Conservation (phyloP, 2,329 filamentous ascomycete genomes). For the Colletotrichum spaethianum region DNA sequence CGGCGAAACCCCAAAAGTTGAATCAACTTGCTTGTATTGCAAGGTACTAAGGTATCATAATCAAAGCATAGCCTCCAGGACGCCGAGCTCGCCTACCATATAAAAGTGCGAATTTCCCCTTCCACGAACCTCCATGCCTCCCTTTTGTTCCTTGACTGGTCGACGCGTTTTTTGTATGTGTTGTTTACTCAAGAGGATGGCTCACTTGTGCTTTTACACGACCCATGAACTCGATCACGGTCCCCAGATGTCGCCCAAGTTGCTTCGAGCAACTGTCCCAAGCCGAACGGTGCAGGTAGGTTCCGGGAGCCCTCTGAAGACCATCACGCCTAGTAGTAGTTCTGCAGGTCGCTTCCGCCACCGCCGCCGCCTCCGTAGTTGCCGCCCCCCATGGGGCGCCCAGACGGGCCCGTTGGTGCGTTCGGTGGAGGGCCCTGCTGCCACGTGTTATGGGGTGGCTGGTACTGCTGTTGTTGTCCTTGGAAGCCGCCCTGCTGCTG, state of each 20-base stretch:
- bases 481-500: slow-evolving; percentile 38
- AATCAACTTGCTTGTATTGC: slow-evolving; percentile 17
- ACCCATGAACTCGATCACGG: background rate
- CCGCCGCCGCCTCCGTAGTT: slow-evolving; percentile 39
- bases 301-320: background rate
- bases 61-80: slow-evolving; percentile 30
- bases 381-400: slow-evolving; percentile 42
- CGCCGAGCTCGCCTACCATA: slow-evolving; percentile 28
- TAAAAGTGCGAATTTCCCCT: background rate
- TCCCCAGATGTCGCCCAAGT: background rate
- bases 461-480: slow-evolving; percentile 43
- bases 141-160: background rate
- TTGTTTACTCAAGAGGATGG: background rate
- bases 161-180: background rate
- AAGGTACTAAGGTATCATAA: slow-evolving; percentile 37
- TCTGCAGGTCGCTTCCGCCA: slow-evolving; percentile 55
- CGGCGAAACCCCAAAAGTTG: background rate
- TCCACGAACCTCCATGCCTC: background rate
- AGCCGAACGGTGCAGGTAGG: too few relatives aligned
- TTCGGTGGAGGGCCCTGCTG: slow-evolving; percentile 25
- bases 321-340: slow-evolving; percentile 53
- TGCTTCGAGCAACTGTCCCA: background rate
- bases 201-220: background rate
- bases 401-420: slow-evolving; percentile 37
- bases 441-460: slow-evolving; percentile 32